A percentile compares a stretch with the other conserved stretches of the same genome.
Conservation (phyloP, 352 stramenopile species). For the Pythium phragmiticola region DNA sequence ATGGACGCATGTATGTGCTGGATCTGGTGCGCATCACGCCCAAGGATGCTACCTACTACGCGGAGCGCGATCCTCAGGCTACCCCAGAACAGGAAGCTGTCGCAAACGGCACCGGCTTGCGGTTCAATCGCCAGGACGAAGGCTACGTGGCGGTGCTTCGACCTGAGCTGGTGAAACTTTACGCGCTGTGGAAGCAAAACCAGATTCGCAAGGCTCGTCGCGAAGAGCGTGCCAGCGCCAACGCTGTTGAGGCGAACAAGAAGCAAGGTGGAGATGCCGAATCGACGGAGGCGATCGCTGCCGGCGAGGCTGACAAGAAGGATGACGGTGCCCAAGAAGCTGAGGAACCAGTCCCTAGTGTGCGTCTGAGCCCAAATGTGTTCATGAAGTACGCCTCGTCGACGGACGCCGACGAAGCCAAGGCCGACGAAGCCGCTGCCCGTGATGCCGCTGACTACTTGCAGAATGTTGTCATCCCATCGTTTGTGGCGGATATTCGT, state of each 20-base stretch:
- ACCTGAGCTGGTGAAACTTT: conserved; percentile 91
- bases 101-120: conserved; percentile 44
- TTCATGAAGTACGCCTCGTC: conserved; percentile 89
- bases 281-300: conserved; percentile 28
- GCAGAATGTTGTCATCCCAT: conserved; percentile 82
- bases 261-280: conserved; percentile 28
- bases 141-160: conserved; percentile 90
- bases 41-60: conserved; percentile 93
- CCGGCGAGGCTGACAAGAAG: conserved; percentile 33
- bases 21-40: conserved; percentile 95
- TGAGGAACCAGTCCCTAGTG: conserved; percentile 45
- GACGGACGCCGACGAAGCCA: conserved; percentile 57
- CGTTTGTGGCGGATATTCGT: conserved; percentile 83
- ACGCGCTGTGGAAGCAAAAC: conserved; percentile 90
- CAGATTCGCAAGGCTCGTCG: conserved; percentile 58
- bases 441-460: conserved; percentile 82
- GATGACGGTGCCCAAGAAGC: conserved; percentile 49
- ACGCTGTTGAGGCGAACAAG: conserved; percentile 28
- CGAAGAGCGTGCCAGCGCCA: conserved; percentile 43
- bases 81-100: conserved; percentile 27
- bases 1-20: conserved; percentile 93
- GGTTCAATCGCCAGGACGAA: conserved; percentile 77
- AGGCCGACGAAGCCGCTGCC: conserved; percentile 66
- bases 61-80: conserved; percentile 24
- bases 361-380: conserved; percentile 86